These are phyloP conservation scores for Colletotrichum sp. DNA, from an alignment of 2,329 filamentous ascomycete genomes.

Conservation along the genomic window DNA sequence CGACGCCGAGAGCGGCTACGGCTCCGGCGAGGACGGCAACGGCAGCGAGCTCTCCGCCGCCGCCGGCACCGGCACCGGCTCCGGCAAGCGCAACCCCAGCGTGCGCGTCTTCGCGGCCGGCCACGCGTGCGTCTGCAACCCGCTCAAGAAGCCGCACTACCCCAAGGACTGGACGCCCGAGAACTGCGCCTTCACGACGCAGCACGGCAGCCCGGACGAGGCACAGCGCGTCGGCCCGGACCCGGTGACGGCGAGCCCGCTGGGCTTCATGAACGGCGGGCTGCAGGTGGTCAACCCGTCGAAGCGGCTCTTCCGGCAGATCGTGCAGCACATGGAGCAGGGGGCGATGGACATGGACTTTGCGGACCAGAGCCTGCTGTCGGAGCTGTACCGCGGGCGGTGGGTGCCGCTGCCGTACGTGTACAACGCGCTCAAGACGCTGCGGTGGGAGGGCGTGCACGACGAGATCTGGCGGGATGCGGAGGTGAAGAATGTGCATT, in stretches of 20 bases:
- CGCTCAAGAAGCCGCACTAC: slow-evolving; percentile 79
- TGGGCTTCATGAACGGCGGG: slow-evolving; percentile 62
- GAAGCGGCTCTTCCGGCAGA: slow-evolving; percentile 50
- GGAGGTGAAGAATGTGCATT: slow-evolving; percentile 65
- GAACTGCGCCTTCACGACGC: slow-evolving; percentile 64
- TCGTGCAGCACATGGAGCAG: slow-evolving; percentile 55
- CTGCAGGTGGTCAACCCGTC: slow-evolving; percentile 63
- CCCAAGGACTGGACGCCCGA: slow-evolving; percentile 69
- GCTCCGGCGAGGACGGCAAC: slow-evolving; percentile 1
- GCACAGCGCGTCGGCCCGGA: slow-evolving; percentile 53
- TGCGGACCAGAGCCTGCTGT: slow-evolving; percentile 64
- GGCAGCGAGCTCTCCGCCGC: neutral
- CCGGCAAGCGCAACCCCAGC: slow-evolving; percentile 8
- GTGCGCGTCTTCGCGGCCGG: slow-evolving; percentile 77
- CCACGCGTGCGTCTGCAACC: slow-evolving; percentile 88
- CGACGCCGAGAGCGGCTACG: neutral
- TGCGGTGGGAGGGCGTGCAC: slow-evolving; percentile 60
- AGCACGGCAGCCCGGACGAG: slow-evolving; percentile 50
- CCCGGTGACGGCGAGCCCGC: slow-evolving; percentile 46
- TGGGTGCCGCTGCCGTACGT: slow-evolving; percentile 66
- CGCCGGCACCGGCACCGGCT: neutral
- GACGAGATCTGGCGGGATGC: slow-evolving; percentile 62
- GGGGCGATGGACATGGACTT: slow-evolving; percentile 57
- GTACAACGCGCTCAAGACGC: slow-evolving; percentile 69
- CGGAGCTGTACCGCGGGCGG: slow-evolving; percentile 57